phyloP scores from a whole-genome alignment of 257 asterid genomes.

The Cynanchum wilfordii region DNA sequence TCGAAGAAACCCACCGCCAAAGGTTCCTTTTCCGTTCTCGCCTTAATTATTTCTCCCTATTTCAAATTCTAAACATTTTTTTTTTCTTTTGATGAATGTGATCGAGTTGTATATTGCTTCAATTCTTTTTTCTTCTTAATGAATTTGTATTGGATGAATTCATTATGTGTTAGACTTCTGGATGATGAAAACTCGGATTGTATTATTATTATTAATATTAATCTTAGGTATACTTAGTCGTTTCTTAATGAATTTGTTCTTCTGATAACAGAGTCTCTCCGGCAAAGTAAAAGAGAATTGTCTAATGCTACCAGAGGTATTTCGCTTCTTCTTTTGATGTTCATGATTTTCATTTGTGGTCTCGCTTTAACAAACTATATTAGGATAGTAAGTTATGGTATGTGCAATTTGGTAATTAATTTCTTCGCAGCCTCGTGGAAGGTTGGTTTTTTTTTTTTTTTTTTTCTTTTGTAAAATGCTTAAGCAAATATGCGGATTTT shows the following conservation, averaged over 20 bases:
- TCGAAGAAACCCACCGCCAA: constrained; percentile 80
- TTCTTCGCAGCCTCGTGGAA: neutral
- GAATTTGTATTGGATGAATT: neutral
- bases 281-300: constrained; percentile 80
- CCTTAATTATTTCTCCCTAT: neutral
- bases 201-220: neutral
- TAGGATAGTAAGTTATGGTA: neutral
- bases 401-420: neutral
- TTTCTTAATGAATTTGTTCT: neutral
- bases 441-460: neutral
- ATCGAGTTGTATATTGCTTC: constrained; percentile 5
- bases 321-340: neutral
- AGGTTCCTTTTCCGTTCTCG: constrained; percentile 34
- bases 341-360: neutral
- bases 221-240: neutral
- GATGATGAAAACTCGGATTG: neutral
- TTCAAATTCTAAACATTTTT: neutral
- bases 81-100: neutral
- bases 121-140: constrained; percentile 4
- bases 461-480: neutral
- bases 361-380: neutral
- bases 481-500: neutral
- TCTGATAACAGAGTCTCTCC: constrained; percentile 59
- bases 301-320: constrained; percentile 78
- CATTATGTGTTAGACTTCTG: constrained; percentile 3